These are phyloP conservation scores for Salisapilia sapeloensis DNA, from an alignment of 352 stramenopile species.

Conservation along the genomic window DNA sequence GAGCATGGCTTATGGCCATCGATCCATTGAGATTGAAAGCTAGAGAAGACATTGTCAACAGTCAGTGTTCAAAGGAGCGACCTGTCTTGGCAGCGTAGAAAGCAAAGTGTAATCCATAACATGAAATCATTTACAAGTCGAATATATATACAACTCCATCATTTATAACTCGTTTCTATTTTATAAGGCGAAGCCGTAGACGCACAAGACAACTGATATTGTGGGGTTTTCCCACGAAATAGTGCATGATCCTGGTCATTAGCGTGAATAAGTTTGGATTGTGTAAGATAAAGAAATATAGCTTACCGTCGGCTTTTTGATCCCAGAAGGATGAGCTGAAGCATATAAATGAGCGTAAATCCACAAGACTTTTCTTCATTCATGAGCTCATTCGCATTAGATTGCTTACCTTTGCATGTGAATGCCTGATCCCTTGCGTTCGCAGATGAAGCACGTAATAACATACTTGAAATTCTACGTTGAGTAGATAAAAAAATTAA, in stretches of 20 bases:
- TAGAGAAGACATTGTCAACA: constrained; percentile 7
- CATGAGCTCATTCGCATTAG: background rate
- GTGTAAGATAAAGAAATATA: background rate
- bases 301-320: constrained; percentile 45
- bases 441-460: constrained; percentile 43
- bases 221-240: constrained; percentile 64
- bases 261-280: background rate
- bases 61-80: constrained; percentile 5
- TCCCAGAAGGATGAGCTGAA: constrained; percentile 46
- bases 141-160: too few relatives aligned
- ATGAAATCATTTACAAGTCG: constrained; percentile 2
- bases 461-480: constrained; percentile 77
- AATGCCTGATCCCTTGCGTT: constrained; percentile 42
- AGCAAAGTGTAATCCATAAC: background rate
- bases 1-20: constrained; percentile 50
- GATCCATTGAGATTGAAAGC: constrained; percentile 49
- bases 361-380: background rate
- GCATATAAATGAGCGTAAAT: background rate
- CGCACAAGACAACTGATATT: constrained; percentile 40
- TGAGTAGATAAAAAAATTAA: background rate
- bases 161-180: too few relatives aligned
- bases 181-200: constrained; percentile 48
- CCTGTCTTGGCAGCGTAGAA: constrained; percentile 12
- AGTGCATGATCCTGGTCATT: constrained; percentile 26
- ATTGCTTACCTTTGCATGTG: constrained; percentile 26